Conservation (phyloP, 2,329 filamentous ascomycete species). For the Cercospora berteroae region DNA sequence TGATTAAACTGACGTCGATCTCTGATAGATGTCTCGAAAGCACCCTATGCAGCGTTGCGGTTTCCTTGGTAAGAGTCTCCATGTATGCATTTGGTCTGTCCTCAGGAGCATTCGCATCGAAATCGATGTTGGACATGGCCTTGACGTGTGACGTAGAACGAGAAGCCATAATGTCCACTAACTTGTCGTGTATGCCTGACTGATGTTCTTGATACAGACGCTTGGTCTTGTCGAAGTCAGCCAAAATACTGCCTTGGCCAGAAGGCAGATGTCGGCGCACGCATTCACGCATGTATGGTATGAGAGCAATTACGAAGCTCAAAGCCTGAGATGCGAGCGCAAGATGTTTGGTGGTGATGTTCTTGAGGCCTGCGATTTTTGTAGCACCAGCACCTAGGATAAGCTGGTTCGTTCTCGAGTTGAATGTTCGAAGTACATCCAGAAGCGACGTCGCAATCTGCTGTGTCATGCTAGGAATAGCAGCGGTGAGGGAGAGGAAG, state of each 20-base stretch:
- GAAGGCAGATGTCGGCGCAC: conserved; percentile 68
- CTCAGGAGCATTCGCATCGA: conserved; percentile 55
- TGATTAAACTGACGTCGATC: conserved; percentile 74
- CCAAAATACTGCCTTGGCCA: conserved; percentile 56
- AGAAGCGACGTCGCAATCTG: conserved; percentile 78
- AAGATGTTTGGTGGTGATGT: conserved; percentile 94
- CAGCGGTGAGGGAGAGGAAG: conserved; percentile 78
- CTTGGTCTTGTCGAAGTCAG: conserved; percentile 85
- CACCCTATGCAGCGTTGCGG: conserved; percentile 77
- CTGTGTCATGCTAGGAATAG: conserved; percentile 83
- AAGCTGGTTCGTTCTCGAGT: conserved; percentile 91
- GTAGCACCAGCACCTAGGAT: conserved; percentile 94
- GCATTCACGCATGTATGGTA: conserved; percentile 89
- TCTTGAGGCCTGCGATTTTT: conserved; percentile 81
- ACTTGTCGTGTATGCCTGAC: conserved; percentile 83
- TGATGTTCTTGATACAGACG: conserved; percentile 85
- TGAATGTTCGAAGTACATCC: conserved; percentile 88
- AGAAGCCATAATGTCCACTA: conserved; percentile 87
- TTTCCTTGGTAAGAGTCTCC: conserved; percentile 84
- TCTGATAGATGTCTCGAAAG: conserved; percentile 79
- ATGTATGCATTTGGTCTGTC: conserved; percentile 64
- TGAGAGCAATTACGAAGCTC: conserved; percentile 79
- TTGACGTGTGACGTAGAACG: conserved; percentile 72
- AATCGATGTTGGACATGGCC: conserved; percentile 71
- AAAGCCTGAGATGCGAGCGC: conserved; percentile 87